Evolutionary conservation across 78 protist species (phyloP), one percentile per base, ranked within the genome.

Genomic region (Mastigamoeba balamuthi): DNA sequence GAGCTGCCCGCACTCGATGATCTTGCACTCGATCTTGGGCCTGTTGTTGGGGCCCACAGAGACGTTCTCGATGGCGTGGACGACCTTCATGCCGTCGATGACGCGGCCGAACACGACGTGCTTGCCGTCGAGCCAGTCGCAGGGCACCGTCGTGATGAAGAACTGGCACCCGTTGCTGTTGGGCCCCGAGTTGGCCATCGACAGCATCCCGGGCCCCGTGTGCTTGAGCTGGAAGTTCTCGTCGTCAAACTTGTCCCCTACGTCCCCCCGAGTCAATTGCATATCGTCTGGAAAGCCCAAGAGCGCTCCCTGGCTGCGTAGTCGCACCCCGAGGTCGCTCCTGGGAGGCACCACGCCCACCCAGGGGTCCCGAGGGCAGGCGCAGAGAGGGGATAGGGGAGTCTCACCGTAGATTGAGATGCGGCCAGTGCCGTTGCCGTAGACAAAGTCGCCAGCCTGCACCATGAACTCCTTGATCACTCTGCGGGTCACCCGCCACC

Each of bases 141-240:
- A 39, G 4, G 78, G 27, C 0, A 72, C 95, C 72, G 86, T 72
- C 10, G 93, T 84, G 63, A 94, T 72, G 71, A 93, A 96, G 68
- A 94, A 91, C 81, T 96, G 99, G 72, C 92, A 89, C 17, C 98
- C 99, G 90, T 96, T 96, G n/a, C 95, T 83, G 74, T 88, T 69
- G 27, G 93, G 88, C 0, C 98, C 98, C 25, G 80, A 10, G 77
- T 89, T 91, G 41, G 91, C 95, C 92, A 86, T 87, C 40, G 97
- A 93, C 30, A 97, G 82, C 37, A 90, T 6, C 58, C 98, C 98
- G 0, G 93, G 93, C 27, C 82, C 74, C 6, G 83, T 72, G 86
- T 93, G 97, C 81, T 90, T 91, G 39, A 87, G 68, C 36, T 43
- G n/a, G 48, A 97, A 94, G 82, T 82, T 89, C 76, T 95, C 99